Conservation (phyloP, 805 yeast genomes). For the Clavispora santaluciae region DNA sequence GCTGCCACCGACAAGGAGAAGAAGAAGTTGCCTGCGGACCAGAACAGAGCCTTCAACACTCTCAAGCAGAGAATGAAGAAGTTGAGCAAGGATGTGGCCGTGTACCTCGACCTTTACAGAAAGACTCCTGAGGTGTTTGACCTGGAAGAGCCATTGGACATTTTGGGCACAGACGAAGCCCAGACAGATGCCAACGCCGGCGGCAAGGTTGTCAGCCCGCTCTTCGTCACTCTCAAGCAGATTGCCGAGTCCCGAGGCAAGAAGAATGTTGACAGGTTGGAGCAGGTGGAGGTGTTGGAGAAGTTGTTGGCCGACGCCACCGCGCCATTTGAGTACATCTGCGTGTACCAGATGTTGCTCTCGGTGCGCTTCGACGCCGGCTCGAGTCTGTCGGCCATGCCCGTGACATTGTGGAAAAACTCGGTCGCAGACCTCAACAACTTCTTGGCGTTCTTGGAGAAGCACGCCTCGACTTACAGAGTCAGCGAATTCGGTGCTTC, state of each 20-base stretch:
- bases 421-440: slow-evolving; percentile 58
- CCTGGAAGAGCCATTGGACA: slow-evolving; percentile 42
- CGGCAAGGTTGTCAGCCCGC: slow-evolving; percentile 35
- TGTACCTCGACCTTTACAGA: slow-evolving; percentile 54
- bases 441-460: slow-evolving; percentile 66
- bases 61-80: slow-evolving; percentile 85
- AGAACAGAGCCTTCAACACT: slow-evolving; percentile 82
- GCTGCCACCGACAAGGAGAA: slow-evolving; percentile 47
- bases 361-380: slow-evolving; percentile 85
- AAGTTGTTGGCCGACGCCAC: slow-evolving; percentile 40
- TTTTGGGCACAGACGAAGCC: slow-evolving; percentile 30
- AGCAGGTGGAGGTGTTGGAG: slow-evolving; percentile 72
- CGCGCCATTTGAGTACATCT: slow-evolving; percentile 61
- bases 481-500: slow-evolving; percentile 70
- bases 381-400: slow-evolving; percentile 63
- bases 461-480: slow-evolving; percentile 50
- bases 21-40: slow-evolving; percentile 75
- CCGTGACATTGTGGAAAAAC: slow-evolving; percentile 74
- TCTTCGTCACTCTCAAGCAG: slow-evolving; percentile 67
- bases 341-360: slow-evolving; percentile 73
- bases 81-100: slow-evolving; percentile 63
- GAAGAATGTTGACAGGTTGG: slow-evolving; percentile 80
- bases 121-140: slow-evolving; percentile 74
- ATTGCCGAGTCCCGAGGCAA: slow-evolving; percentile 92
- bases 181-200: slow-evolving; percentile 23